phyloP scores from a whole-genome alignment of 768 basidiomycete genomes.

The Ephemerocybe angulata region DNA sequence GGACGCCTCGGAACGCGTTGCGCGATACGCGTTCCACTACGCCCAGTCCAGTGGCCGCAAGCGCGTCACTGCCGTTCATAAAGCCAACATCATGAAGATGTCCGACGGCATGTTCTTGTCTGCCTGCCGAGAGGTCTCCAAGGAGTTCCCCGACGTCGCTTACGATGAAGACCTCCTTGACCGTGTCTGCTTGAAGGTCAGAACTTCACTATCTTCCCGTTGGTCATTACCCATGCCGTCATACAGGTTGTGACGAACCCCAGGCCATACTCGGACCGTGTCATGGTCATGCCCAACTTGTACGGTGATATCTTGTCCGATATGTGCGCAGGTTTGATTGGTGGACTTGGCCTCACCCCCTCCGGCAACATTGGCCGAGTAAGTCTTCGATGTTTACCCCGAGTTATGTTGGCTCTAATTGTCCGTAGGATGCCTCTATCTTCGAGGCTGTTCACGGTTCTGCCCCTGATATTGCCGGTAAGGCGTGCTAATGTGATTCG shows the following conservation, averaged over 20 bases:
- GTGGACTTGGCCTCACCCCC: constrained; percentile 94
- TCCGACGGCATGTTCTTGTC: constrained; percentile 99
- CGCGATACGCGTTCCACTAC: constrained; percentile 97
- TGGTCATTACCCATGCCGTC: not conserved
- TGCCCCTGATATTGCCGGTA: constrained; percentile 97
- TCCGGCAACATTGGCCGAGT: constrained; percentile 97
- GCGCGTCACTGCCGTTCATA: constrained; percentile 97
- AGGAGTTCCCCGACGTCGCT: constrained; percentile 87
- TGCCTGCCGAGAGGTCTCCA: constrained; percentile 93
- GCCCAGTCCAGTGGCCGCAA: constrained; percentile 84
- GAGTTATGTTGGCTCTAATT: constrained; percentile 15
- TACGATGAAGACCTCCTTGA: constrained; percentile 98
- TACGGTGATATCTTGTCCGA: constrained; percentile 96
- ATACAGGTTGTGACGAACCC: constrained; percentile 88
- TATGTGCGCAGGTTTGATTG: constrained; percentile 98
- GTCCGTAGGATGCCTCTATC: constrained; percentile 86
- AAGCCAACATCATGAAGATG: constrained; percentile 99
- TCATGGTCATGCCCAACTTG: constrained; percentile 99
- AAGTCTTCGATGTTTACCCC: constrained; percentile 24
- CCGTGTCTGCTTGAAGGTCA: constrained; percentile 88
- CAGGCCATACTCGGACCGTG: constrained; percentile 86
- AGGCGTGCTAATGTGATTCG: constrained; percentile 18
- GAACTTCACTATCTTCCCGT: constrained; percentile 12
- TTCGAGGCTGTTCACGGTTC: constrained; percentile 99
- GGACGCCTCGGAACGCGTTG: constrained; percentile 98